Evolutionary conservation across 805 yeast genomes (phyloP).

Genomic region (Jamesozyma jinghongensis): DNA sequence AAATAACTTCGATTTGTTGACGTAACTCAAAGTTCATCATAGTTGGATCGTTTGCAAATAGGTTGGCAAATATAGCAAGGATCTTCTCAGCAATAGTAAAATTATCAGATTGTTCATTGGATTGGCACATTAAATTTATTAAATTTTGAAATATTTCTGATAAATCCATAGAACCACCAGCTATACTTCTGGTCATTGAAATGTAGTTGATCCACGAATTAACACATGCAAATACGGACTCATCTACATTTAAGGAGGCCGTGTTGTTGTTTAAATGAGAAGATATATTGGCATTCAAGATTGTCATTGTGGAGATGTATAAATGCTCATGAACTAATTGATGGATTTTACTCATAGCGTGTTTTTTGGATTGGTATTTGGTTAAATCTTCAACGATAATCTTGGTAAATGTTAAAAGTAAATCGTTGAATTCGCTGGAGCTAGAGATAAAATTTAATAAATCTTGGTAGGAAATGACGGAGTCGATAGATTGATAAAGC

Average conservation of each 20-base stretch:
- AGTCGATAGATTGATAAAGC: conserved; percentile 11
- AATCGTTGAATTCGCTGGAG: conserved; percentile 16
- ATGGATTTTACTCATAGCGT: conserved; percentile 22
- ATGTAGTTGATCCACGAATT: conserved; percentile 27
- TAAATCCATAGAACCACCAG: conserved; percentile 25
- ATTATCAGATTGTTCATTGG: conserved; percentile 19
- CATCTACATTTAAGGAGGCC: conserved; percentile 3
- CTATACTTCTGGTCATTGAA: conserved; percentile 22
- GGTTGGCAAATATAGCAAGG: conserved; percentile 20
- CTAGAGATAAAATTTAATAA: conserved; percentile 18
- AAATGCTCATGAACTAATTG: conserved; percentile 27
- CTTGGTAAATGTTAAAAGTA: conserved; percentile 23
- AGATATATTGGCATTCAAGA: conserved; percentile 22
- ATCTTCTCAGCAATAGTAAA: conserved; percentile 22
- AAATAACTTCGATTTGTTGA: conserved; percentile 23
- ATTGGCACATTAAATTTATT: conserved; percentile 24
- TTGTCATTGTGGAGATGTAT: conserved; percentile 27
- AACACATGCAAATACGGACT: conserved; percentile 20
- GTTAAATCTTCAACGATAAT: conserved; percentile 30
- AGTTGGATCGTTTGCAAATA: conserved; percentile 25
- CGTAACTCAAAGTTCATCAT: conserved; percentile 26
- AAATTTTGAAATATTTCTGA: conserved; percentile 23
- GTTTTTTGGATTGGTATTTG: conserved; percentile 23
- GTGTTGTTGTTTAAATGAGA: conserved; percentile 3
- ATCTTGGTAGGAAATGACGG: conserved; percentile 16